A percentile compares a stretch with the other conserved stretches of the same genome.
Evolutionary conservation across 352 stramenopile genomes (phyloP).

Genomic region (Thalassiosira ordinaria): DNA sequence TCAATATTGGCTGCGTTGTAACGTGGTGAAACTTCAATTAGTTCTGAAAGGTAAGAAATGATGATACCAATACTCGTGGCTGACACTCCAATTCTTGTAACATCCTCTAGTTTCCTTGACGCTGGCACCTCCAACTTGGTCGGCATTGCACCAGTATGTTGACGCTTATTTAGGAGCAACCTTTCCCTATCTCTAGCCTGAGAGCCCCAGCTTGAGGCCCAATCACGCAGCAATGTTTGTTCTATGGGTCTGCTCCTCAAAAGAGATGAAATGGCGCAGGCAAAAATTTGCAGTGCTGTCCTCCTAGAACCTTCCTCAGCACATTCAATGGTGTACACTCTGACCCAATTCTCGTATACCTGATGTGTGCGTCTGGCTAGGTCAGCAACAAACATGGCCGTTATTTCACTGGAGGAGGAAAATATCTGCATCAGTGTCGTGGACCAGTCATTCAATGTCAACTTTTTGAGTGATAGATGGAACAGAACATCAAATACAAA

Average conservation of each 20-base stretch:
- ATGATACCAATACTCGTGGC: conserved; percentile 79
- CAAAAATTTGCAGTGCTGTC: conserved; percentile 73
- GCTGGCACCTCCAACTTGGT: conserved; percentile 46
- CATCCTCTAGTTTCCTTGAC: conserved; percentile 43
- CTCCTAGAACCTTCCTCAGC: conserved; percentile 66
- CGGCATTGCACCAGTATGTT: conserved; percentile 57
- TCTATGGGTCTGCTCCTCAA: conserved; percentile 59
- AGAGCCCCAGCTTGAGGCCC: conserved; percentile 67
- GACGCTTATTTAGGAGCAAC: conserved; percentile 28
- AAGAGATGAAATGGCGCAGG: conserved; percentile 59
- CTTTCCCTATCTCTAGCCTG: conserved; percentile 54
- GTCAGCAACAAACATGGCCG: conserved; percentile 69
- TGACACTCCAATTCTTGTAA: conserved; percentile 41
- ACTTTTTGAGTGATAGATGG: conserved; percentile 71
- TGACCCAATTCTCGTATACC: conserved; percentile 83
- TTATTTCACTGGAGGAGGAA: conserved; percentile 47
- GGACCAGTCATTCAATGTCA: conserved; percentile 69
- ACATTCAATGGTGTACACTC: conserved; percentile 82
- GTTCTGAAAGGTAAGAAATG: conserved; percentile 73
- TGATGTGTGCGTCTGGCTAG: conserved; percentile 73
- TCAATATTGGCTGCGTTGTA: conserved; percentile 70
- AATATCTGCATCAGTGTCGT: conserved; percentile 75
- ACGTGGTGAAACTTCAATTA: conserved; percentile 78
- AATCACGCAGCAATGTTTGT: conserved; percentile 64
- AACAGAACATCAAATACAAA: conserved; percentile 86